Percentiles rank a stretch among this genome's conserved stretches.
Evolutionary conservation across 352 stramenopile genomes (phyloP).

Genomic region (Phytophthora pistaciae): DNA sequence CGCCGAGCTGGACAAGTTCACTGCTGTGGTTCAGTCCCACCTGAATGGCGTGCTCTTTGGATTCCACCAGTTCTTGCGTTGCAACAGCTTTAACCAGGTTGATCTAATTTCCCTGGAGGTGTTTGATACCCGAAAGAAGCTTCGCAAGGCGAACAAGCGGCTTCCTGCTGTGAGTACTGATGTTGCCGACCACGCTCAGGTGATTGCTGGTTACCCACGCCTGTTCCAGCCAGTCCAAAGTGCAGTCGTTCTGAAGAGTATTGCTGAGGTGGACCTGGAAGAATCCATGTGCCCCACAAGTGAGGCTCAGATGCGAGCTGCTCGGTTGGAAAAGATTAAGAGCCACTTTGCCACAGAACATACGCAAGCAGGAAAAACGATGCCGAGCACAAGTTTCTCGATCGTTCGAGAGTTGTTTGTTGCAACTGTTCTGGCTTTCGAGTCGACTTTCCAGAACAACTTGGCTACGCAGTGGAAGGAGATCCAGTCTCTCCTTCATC

Average conservation of each 20-base stretch:
- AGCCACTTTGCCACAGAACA: constrained; percentile 47
- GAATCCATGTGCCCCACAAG: constrained; percentile 66
- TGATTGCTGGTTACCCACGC: constrained; percentile 55
- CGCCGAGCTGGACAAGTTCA: constrained; percentile 59
- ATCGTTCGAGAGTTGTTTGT: constrained; percentile 60
- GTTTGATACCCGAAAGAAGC: constrained; percentile 76
- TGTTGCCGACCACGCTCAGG: constrained; percentile 55
- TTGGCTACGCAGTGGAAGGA: constrained; percentile 33
- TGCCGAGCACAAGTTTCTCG: constrained; percentile 25
- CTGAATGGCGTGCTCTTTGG: constrained; percentile 73
- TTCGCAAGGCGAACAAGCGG: constrained; percentile 47
- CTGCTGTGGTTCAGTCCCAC: constrained; percentile 65
- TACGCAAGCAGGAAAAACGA: constrained; percentile 19
- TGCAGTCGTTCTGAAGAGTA: constrained; percentile 61
- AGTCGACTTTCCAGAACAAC: constrained; percentile 45
- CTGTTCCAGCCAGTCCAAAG: constrained; percentile 71
- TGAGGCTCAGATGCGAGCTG: constrained; percentile 56
- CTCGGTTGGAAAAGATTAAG: constrained; percentile 62
- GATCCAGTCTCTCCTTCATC: constrained; percentile 31
- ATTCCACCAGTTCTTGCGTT: constrained; percentile 83
- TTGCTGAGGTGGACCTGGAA: constrained; percentile 68
- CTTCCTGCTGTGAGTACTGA: constrained; percentile 27
- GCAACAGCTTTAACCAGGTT: constrained; percentile 83
- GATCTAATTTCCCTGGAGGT: constrained; percentile 79
- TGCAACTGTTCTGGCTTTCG: constrained; percentile 66